phyloP scores from a whole-genome alignment of 2,329 filamentous ascomycete species.

The Trichophyton schoenleinii region DNA sequence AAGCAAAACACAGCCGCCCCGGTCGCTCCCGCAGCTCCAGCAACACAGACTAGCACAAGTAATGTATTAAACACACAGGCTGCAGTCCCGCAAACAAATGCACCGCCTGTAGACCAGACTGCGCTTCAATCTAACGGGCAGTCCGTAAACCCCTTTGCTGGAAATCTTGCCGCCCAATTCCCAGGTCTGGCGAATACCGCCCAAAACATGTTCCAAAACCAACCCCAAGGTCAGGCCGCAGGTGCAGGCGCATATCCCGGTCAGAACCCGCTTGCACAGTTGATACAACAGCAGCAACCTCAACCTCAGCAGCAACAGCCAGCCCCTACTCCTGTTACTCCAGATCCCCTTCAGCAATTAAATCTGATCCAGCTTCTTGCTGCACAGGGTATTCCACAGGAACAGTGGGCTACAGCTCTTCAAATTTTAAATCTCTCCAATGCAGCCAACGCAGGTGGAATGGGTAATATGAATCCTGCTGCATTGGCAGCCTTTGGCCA shows the following conservation, averaged over 20 bases:
- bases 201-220: constrained; percentile 27
- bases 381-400: constrained; percentile 62
- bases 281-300: constrained; percentile 16
- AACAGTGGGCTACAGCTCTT: constrained; percentile 56
- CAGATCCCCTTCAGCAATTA: constrained; percentile 55
- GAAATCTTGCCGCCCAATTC: constrained; percentile 38
- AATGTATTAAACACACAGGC: constrained; percentile 40
- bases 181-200: constrained; percentile 32
- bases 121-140: constrained; percentile 35
- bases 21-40: constrained; percentile 23
- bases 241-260: constrained; percentile 20
- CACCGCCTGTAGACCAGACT: constrained; percentile 36
- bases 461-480: constrained; percentile 26
- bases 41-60: constrained; percentile 33
- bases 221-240: constrained; percentile 27
- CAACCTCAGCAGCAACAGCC: constrained; percentile 20
- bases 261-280: constrained; percentile 28
- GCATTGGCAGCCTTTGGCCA: constrained; percentile 34
- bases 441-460: constrained; percentile 18
- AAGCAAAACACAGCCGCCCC: constrained; percentile 54
- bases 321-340: constrained; percentile 29
- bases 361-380: constrained; percentile 62
- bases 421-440: constrained; percentile 37
- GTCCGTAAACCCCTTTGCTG: constrained; percentile 47
- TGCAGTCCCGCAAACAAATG: constrained; percentile 28